Conservation (phyloP, 495 filamentous ascomycete species). For the Penicillium chermesinum region DNA sequence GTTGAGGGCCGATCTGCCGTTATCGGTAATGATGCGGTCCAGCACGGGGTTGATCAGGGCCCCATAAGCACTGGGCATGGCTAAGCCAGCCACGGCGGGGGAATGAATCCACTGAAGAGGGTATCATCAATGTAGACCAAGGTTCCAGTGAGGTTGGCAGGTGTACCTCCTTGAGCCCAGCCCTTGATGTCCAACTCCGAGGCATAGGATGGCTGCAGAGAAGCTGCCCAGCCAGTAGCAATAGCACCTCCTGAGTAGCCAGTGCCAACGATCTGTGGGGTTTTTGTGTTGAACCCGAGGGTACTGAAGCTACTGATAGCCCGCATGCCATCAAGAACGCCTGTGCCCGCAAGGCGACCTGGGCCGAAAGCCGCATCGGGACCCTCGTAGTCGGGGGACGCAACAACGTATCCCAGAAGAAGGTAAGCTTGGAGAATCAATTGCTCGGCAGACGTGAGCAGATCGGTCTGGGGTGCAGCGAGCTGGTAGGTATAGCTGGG, state of each 20-base stretch:
- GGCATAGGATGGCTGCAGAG: constrained; percentile 48
- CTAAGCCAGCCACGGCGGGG: constrained; percentile 25
- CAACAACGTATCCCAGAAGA: constrained; percentile 26
- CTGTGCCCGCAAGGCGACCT: constrained; percentile 30
- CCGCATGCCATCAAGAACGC: constrained; percentile 30
- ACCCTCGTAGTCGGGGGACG: constrained; percentile 32
- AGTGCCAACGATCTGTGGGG: constrained; percentile 26
- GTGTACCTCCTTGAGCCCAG: constrained; percentile 46
- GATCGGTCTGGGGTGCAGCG: constrained; percentile 17
- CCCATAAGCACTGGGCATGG: constrained; percentile 28
- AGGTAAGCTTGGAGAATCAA: constrained; percentile 27
- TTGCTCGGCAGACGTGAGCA: constrained; percentile 26
- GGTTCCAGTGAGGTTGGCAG: constrained; percentile 29
- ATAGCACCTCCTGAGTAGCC: constrained; percentile 56
- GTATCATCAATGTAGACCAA: constrained; percentile 24
- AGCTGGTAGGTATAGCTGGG: constrained; percentile 33
- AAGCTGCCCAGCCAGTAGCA: constrained; percentile 49
- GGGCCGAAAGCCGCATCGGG: constrained; percentile 29
- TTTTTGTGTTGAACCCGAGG: constrained; percentile 16
- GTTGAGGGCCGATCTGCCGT: constrained; percentile 14
- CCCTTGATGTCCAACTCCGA: constrained; percentile 49
- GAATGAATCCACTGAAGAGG: constrained; percentile 26
- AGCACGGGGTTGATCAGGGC: constrained; percentile 23
- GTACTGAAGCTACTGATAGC: constrained; percentile 26
- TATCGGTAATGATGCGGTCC: constrained; percentile 16